Evolutionary conservation across 257 asterid genomes (phyloP).

Genomic region (Salvia miltiorrhiza): DNA sequence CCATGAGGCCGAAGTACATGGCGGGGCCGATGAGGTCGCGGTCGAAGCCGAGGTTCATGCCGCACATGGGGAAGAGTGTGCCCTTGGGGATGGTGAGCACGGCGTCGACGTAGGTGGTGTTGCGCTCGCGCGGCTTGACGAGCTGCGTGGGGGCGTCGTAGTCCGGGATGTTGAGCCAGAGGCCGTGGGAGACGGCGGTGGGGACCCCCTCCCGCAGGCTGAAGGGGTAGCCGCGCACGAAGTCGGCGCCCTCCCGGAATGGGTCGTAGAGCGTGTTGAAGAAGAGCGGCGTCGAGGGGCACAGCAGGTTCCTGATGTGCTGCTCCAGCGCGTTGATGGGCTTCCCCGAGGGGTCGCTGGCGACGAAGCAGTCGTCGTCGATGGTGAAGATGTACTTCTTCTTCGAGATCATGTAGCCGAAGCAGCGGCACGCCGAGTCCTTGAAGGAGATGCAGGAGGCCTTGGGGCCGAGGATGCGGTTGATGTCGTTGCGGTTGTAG

Average conservation of each 20-base stretch:
- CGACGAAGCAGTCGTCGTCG: conserved; percentile 95
- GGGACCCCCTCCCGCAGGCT: conserved; percentile 88
- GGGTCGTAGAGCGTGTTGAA: conserved; percentile 94
- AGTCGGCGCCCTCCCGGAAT: conserved; percentile 73
- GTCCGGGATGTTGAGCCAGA: conserved; percentile 93
- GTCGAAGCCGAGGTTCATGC: conserved; percentile 83
- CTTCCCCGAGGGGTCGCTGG: conserved; percentile 72
- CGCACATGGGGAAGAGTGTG: conserved; percentile 92
- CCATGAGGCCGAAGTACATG: conserved; percentile 95
- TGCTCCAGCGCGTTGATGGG: conserved; percentile 75
- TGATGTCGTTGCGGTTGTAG: conserved; percentile 80
- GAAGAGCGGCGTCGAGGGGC: conserved; percentile 82
- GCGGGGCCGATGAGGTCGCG: conserved; percentile 95
- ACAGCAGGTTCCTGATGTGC: conserved; percentile 74
- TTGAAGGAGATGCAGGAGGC: conserved; percentile 88
- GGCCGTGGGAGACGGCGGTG: conserved; percentile 87
- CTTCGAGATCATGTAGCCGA: conserved; percentile 89
- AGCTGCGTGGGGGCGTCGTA: conserved; percentile 98
- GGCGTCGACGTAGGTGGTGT: conserved; percentile 68
- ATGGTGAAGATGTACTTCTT: conserved; percentile 95
- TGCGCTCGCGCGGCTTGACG: conserved; percentile 86
- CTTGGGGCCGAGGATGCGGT: conserved; percentile 69
- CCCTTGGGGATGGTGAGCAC: conserved; percentile 95
- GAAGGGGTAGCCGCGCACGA: conserved; percentile 93
- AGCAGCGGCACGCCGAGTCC: conserved; percentile 96